phyloP scores from a whole-genome alignment of 1,284 basidiomycete species.

The Xerocomus minutiporus region DNA sequence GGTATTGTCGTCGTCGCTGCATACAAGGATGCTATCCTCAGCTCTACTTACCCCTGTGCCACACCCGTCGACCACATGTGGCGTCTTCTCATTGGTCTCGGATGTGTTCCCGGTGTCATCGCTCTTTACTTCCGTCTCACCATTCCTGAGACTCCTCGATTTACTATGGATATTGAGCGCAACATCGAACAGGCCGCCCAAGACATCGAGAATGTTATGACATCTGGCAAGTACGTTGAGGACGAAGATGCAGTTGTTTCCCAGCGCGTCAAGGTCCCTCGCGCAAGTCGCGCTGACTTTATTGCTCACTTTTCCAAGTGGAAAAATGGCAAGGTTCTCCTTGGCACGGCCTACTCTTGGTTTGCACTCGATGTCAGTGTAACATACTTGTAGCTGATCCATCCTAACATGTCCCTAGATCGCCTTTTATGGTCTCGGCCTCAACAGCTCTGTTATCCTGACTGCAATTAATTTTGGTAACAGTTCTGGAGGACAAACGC shows the following conservation, averaged over 20 bases:
- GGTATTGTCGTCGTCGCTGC: constrained; percentile 52
- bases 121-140: constrained; percentile 56
- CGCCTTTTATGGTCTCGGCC: constrained; percentile 57
- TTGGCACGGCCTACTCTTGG: constrained; percentile 54
- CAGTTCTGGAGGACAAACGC: constrained; percentile 7
- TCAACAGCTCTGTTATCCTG: constrained; percentile 51
- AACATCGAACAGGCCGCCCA: constrained; percentile 52
- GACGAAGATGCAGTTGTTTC: constrained; percentile 39
- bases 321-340: constrained; percentile 43
- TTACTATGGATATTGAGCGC: constrained; percentile 68
- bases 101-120: constrained; percentile 48
- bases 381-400: not conserved
- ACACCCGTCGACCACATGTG: constrained; percentile 40
- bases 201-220: constrained; percentile 49
- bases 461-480: constrained; percentile 30
- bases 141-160: constrained; percentile 59
- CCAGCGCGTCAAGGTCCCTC: constrained; percentile 45
- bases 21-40: constrained; percentile 51
- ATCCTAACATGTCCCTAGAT: constrained; percentile 37
- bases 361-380: constrained; percentile 53
- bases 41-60: constrained; percentile 25
- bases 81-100: constrained; percentile 48
- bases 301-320: constrained; percentile 40
- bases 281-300: constrained; percentile 47
- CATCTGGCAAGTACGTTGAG: constrained; percentile 37